A percentile compares a stretch with the other conserved stretches of the same genome.
Evolutionary conservation across 805 yeast species (phyloP).

Genomic region (Dipodascopsis uninucleata): DNA sequence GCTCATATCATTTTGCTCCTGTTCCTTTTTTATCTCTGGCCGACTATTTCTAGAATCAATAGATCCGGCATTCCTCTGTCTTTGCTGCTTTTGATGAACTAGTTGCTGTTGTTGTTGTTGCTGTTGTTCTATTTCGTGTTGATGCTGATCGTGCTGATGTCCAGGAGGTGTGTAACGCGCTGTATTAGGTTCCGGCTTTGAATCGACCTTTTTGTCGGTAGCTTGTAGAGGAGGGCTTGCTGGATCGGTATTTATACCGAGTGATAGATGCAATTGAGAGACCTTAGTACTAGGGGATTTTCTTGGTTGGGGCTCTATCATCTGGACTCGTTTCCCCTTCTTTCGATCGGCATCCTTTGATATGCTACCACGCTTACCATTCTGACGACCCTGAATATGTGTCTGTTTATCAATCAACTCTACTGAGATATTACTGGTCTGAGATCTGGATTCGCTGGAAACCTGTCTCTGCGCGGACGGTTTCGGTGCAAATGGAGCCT

Average conservation of each 20-base stretch:
- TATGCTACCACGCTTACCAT: too few species aligned
- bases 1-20: not conserved
- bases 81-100: conserved; percentile 14
- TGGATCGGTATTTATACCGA: too few species aligned
- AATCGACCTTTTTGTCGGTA: not conserved
- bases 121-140: conserved; percentile 18
- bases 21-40: not conserved
- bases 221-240: too few species aligned
- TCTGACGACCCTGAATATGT: too few species aligned
- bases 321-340: conserved; percentile 13
- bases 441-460: too few species aligned
- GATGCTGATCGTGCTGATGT: conserved; percentile 14
- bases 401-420: too few species aligned
- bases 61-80: conserved; percentile 6
- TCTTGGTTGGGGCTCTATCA: conserved; percentile 2
- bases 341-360: too few species aligned
- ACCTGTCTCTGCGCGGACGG: too few species aligned
- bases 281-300: not conserved
- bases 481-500: too few species aligned
- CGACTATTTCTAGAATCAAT: not conserved
- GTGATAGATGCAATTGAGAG: not conserved
- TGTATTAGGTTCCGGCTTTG: not conserved
- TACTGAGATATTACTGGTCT: too few species aligned
- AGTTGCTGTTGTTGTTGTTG: conserved; percentile 15
- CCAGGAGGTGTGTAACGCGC: not conserved